A percentile compares a stretch with the other conserved stretches of the same genome.
Conservation (phyloP, 768 basidiomycete genomes). For the Pisolithus sp. region DNA sequence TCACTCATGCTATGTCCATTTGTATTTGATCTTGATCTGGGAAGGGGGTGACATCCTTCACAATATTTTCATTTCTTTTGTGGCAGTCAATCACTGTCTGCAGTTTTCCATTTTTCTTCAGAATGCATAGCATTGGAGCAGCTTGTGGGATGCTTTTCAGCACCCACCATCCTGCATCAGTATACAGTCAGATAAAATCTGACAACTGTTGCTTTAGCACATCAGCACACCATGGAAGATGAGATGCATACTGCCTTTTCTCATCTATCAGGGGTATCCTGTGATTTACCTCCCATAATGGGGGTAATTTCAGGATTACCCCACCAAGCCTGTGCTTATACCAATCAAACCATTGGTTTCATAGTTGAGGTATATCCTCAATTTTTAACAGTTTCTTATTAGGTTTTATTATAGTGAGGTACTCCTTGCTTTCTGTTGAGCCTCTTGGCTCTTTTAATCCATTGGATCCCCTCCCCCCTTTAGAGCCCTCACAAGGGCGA, state of each 20-base stretch:
- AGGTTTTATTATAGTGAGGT: too few relatives aligned
- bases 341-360: too few relatives aligned
- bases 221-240: background rate
- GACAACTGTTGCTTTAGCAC: background rate
- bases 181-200: conserved; percentile 13
- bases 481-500: too few relatives aligned
- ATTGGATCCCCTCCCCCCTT: too few relatives aligned
- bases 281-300: too few relatives aligned
- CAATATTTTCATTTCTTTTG: conserved; percentile 36
- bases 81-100: conserved; percentile 30
- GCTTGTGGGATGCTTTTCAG: background rate
- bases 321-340: too few relatives aligned
- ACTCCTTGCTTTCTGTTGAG: too few relatives aligned
- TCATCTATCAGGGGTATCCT: conserved; percentile 9
- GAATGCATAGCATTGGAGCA: conserved; percentile 2
- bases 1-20: conserved; percentile 27
- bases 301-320: too few relatives aligned
- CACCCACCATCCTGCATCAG: conserved; percentile 32
- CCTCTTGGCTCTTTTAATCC: too few relatives aligned
- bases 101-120: conserved; percentile 30
- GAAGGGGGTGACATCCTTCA: conserved; percentile 10
- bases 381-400: too few relatives aligned
- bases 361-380: too few relatives aligned
- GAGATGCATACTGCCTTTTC: background rate
- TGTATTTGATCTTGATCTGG: conserved; percentile 22